Conservation (phyloP, 2,329 filamentous ascomycete species). For the Herpomyces periplanetae region DNA sequence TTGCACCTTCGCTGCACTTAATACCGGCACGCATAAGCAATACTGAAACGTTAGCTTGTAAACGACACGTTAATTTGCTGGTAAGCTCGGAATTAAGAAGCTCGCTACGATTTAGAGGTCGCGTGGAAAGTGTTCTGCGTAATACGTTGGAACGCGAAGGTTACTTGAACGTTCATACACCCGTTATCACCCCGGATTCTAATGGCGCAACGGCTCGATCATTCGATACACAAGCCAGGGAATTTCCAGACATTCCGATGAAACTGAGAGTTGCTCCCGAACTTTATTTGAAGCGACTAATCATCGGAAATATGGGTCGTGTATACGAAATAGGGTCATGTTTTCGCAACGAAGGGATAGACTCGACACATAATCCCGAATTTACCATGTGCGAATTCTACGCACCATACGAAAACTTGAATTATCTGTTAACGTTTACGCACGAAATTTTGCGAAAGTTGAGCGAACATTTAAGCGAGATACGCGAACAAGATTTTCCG, state of each 20-base stretch:
- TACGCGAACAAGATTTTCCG: too few species aligned
- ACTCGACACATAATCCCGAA: constrained; percentile 75
- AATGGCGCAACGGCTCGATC: constrained; percentile 61
- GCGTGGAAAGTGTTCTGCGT: constrained; percentile 31
- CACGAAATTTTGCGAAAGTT: constrained; percentile 25
- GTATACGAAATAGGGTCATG: constrained; percentile 75
- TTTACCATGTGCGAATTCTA: constrained; percentile 97
- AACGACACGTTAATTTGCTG: constrained; percentile 54
- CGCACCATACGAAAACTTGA: constrained; percentile 36
- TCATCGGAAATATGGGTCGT: constrained; percentile 50
- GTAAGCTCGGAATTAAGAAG: constrained; percentile 27
- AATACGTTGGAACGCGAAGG: constrained; percentile 25
- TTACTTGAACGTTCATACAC: constrained; percentile 66
- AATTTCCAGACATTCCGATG: constrained; percentile 28
- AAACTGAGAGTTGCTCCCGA: constrained; percentile 67
- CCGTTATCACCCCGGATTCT: constrained; percentile 39
- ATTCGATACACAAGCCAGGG: constrained; percentile 39
- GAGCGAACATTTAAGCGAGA: too few species aligned
- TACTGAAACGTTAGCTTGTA: constrained; percentile 27
- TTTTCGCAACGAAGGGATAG: constrained; percentile 67
- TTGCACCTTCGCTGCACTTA: constrained; percentile 39
- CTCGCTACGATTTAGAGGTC: constrained; percentile 28
- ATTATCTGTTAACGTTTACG: constrained; percentile 32
- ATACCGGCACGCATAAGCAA: constrained; percentile 30
- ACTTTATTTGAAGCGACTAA: constrained; percentile 63